Evolutionary conservation across 345 rosid species (phyloP), one percentile per base, ranked within the genome.

Genomic region (Erodium maritimum): DNA sequence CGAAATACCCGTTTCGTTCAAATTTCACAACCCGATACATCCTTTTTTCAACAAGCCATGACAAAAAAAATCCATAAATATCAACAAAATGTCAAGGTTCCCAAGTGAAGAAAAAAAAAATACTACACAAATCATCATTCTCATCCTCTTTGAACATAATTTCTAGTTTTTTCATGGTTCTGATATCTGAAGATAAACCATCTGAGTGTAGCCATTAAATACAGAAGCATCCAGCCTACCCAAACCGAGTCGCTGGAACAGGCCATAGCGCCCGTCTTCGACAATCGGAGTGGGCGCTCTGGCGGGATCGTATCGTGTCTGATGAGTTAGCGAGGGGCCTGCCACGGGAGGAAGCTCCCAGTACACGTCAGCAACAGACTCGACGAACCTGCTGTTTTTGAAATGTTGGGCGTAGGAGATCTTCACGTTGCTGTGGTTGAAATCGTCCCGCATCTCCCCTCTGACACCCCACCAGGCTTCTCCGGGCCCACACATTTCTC

Each of bases 381-480:
- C 99, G n/a, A 94, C 70, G 33, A 61, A 85, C 58, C 86, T 63
- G 59, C 99, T 87, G 77, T 90, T 94, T 66, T 81, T 83, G 61
- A 90, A 85, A 71, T 94, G 99, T 61, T 90, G 87, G 0, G 56
- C 65, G 54, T 82, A 75, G 7, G 99, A 78, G 71, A 94, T 78
- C 13, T 58, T 70, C 23, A 75, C 69, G 57, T 85, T 90, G 29
- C 79, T 85, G 71, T 94, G 97, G 73, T 85, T 94, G 60, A 94
- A 94, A 52, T 94, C 70, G 67, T 94, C 99, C 10, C 87, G 82
- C 90, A 87, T 87, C 65, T 80, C 81, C 54, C 99, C 97, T 75
- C 78, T 71, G 34, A 94, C 96, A 20, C 99, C 99, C 99, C 99
- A 94, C 99, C 99, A 94, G 13, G 85, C 79, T 70, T 94, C 96